Conservation (phyloP, 2,329 filamentous ascomycete genomes). For the Sarocladium strictum region DNA sequence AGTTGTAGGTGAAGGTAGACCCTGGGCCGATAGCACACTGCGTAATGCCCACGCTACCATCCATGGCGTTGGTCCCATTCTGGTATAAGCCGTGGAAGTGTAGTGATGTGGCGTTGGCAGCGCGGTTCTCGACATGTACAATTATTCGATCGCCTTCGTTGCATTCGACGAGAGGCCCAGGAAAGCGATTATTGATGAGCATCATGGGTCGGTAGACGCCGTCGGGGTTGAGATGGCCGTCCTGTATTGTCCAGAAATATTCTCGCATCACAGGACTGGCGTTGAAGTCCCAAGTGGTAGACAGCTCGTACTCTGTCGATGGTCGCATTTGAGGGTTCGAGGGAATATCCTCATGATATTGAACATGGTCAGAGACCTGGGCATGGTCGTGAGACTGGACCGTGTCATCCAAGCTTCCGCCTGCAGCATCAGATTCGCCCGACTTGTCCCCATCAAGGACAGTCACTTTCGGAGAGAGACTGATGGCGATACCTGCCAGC, state of each 20-base stretch:
- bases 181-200: conserved; percentile 70
- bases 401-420: background rate
- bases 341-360: conserved; percentile 19
- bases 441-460: background rate
- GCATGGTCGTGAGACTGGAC: background rate
- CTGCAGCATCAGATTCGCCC: too few relatives aligned
- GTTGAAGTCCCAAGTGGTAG: conserved; percentile 48
- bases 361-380: conserved; percentile 12
- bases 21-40: conserved; percentile 64
- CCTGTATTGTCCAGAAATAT: conserved; percentile 55
- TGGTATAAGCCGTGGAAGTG: conserved; percentile 69
- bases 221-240: conserved; percentile 55
- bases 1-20: conserved; percentile 60
- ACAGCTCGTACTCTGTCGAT: conserved; percentile 49
- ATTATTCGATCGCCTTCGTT: conserved; percentile 68
- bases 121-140: conserved; percentile 63
- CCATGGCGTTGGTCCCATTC: conserved; percentile 63
- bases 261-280: conserved; percentile 45
- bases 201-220: conserved; percentile 54
- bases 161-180: conserved; percentile 65
- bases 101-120: conserved; percentile 45
- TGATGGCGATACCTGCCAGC: conserved; percentile 17
- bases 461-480: conserved; percentile 11
- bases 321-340: conserved; percentile 21
- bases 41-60: conserved; percentile 60